Percentiles rank a stretch among this genome's conserved stretches.
Conservation (phyloP, 2,329 filamentous ascomycete genomes). For the Fusarium annulatum region DNA sequence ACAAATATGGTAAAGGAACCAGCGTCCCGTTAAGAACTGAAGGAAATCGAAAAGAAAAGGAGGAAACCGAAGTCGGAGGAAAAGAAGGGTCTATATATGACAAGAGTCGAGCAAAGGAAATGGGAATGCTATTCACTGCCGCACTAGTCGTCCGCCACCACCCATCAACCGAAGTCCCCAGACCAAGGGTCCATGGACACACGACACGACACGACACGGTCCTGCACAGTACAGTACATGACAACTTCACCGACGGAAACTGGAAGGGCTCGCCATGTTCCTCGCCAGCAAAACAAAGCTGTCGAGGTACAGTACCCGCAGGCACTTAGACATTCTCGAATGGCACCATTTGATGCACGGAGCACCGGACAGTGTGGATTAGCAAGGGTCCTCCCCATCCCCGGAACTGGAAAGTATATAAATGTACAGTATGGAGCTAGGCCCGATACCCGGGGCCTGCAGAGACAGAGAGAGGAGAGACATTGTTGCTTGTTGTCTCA, state of each 20-base stretch:
- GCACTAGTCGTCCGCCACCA: conserved; percentile 22
- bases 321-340: conserved; percentile 23
- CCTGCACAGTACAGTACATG: conserved; percentile 1
- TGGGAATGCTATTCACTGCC: conserved; percentile 3
- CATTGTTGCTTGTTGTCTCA: conserved; percentile 5
- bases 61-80: conserved; percentile 19
- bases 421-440: conserved; percentile 7
- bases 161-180: conserved; percentile 3
- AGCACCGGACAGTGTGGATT: conserved; percentile 21
- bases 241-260: conserved; percentile 24
- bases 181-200: conserved; percentile 6
- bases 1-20: not conserved
- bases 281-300: conserved; percentile 12
- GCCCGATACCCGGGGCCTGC: conserved; percentile 9
- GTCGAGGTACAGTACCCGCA: conserved; percentile 10
- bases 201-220: not conserved
- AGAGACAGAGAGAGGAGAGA: not conserved
- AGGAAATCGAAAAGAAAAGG: not conserved
- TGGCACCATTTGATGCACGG: conserved; percentile 32
- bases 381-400: conserved; percentile 26
- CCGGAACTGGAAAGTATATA: conserved; percentile 32
- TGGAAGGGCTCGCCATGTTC: conserved; percentile 19
- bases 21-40: conserved; percentile 1
- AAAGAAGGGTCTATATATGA: conserved; percentile 29
- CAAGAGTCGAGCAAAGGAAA: conserved; percentile 4